Conservation (phyloP, 2,329 filamentous ascomycete genomes). For the Furcasterigmium sp. region DNA sequence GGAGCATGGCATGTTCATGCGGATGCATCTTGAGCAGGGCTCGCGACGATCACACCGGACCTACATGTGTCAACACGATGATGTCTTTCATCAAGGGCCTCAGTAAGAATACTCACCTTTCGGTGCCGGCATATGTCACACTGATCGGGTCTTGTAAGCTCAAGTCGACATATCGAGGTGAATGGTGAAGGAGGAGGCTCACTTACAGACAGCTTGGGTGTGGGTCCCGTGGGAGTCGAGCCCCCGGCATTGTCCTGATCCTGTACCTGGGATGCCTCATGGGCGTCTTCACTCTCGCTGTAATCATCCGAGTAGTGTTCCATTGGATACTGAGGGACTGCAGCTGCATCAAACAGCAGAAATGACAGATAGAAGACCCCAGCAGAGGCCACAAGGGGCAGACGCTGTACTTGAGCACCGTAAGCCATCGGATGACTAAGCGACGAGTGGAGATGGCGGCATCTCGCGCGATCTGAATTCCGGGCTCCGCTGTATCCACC, state of each 20-base stretch:
- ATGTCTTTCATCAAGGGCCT: not conserved
- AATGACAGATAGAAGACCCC: no score
- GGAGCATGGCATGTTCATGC: slow-evolving; percentile 2
- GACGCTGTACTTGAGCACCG: no score
- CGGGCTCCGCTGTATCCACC: slow-evolving; percentile 92
- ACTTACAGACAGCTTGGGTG: not conserved
- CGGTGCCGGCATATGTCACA: not conserved
- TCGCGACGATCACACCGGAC: slow-evolving; percentile 7
- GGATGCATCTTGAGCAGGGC: slow-evolving; percentile 6
- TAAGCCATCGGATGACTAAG: no score
- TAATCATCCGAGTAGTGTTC: no score
- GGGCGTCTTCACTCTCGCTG: not conserved
- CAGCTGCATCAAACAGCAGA: no score
- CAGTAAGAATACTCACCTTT: not conserved
- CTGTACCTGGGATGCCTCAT: no score
- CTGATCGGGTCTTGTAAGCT: not conserved
- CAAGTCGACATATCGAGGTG: not conserved
- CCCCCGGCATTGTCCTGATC: no score
- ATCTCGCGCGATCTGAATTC: no score
- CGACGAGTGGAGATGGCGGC: no score
- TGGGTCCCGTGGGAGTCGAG: no score
- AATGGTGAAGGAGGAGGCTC: not conserved
- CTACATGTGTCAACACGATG: not conserved
- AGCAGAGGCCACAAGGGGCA: no score
- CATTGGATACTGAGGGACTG: no score